phyloP scores from a whole-genome alignment of 208 protist species.

The Trypanosoma theileri region DNA sequence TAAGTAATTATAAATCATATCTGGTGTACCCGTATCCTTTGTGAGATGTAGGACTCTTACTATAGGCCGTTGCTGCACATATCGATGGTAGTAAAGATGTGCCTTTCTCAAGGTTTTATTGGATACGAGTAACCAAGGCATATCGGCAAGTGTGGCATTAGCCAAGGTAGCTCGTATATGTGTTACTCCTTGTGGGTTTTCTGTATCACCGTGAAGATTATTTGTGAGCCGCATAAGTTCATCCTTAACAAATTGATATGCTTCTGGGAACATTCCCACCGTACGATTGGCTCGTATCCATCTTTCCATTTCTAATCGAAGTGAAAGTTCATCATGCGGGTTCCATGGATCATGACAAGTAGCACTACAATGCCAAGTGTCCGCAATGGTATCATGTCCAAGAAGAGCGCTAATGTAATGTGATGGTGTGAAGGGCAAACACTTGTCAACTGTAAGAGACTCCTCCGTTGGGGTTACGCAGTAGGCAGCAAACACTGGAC shows the following conservation, averaged over 20 bases:
- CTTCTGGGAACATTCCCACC: constrained; percentile 39
- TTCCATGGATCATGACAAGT: constrained; percentile 9
- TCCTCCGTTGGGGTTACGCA: constrained; percentile 3
- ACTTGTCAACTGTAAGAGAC: not conserved
- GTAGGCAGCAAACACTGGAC: not conserved
- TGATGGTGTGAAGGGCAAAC: not conserved
- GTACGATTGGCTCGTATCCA: constrained; percentile 34
- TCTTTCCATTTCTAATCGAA: constrained; percentile 35
- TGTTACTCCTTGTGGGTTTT: not conserved
- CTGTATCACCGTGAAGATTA: not conserved
- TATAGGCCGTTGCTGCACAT: constrained; percentile 30
- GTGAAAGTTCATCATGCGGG: constrained; percentile 4
- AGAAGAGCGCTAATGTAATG: constrained; percentile 14
- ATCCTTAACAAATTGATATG: constrained; percentile 22
- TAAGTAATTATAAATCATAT: constrained; percentile 23
- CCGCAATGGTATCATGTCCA: constrained; percentile 3
- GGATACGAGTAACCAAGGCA: constrained; percentile 37
- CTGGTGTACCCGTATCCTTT: constrained; percentile 1
- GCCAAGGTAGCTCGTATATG: constrained; percentile 15
- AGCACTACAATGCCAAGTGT: constrained; percentile 13
- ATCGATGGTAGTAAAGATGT: constrained; percentile 24
- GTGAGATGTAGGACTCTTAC: constrained; percentile 36
- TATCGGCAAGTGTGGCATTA: constrained; percentile 31
- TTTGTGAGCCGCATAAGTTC: constrained; percentile 25
- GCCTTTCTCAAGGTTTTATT: constrained; percentile 28